These are phyloP conservation scores for Leishmania major DNA, from an alignment of 208 protist species.

Conservation along the genomic window DNA sequence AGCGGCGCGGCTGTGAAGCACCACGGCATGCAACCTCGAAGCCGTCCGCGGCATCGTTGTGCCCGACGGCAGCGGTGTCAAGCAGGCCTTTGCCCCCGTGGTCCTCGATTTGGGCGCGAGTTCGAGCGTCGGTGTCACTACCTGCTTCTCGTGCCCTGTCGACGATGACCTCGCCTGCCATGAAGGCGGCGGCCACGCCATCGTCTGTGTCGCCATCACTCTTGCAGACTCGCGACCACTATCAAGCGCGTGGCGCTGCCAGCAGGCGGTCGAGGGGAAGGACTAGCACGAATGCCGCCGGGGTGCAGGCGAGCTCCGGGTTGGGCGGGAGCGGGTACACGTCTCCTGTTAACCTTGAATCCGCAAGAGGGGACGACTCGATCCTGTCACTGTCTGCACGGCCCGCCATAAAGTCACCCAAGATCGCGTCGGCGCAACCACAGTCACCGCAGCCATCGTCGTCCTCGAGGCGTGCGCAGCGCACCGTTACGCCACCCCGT, in stretches of 20 bases:
- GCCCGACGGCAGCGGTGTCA: neutral
- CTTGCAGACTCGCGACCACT: slow-evolving; percentile 7
- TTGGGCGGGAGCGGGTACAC: slow-evolving; percentile 7
- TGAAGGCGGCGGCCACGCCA: neutral
- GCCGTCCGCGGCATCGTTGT: neutral
- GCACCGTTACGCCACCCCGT: slow-evolving; percentile 8
- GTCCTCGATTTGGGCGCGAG: slow-evolving; percentile 13
- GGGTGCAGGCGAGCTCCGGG: neutral
- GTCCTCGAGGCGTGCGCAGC: neutral
- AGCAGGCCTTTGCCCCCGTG: neutral
- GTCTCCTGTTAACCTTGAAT: neutral
- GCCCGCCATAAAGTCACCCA: slow-evolving; percentile 1
- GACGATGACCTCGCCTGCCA: neutral
- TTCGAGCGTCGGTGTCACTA: slow-evolving; percentile 6
- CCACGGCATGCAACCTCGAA: neutral
- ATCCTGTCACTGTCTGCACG: slow-evolving; percentile 13
- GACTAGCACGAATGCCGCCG: neutral
- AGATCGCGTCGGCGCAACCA: slow-evolving; percentile 2
- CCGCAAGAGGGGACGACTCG: neutral
- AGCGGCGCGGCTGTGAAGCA: neutral
- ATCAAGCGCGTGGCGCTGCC: neutral
- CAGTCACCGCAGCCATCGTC: neutral
- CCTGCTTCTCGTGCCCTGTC: neutral
- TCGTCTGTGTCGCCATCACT: neutral
- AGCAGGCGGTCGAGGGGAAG: neutral